These are phyloP conservation scores for Nigrospora osmanthi DNA, from an alignment of 2,329 filamentous ascomycete genomes.

Conservation along the genomic window DNA sequence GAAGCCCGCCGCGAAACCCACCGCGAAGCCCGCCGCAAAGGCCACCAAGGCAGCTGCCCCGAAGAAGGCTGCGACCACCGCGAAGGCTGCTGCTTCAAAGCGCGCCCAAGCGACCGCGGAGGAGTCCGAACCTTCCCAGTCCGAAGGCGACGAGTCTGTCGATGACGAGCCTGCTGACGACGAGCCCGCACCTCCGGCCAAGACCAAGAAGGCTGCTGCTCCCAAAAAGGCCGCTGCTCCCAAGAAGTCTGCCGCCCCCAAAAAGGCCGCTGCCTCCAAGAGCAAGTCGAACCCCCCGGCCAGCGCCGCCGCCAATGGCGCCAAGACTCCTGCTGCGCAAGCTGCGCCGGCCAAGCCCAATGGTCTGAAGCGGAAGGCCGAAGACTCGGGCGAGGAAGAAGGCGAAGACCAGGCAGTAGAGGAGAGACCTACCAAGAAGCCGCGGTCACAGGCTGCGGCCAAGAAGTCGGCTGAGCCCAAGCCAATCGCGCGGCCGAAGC, in stretches of 20 bases:
- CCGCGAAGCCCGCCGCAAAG: conserved; percentile 6
- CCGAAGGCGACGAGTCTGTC: conserved; percentile 2
- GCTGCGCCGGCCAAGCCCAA: conserved; percentile 4
- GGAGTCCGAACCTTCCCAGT: conserved; percentile 3
- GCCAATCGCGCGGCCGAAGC: conserved; percentile 16
- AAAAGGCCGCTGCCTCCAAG: conserved; percentile 10
- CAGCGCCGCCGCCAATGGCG: conserved; percentile 5
- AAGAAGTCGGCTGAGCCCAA: conserved; percentile 10
- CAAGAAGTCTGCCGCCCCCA: conserved; percentile 3
- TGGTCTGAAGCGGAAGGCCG: conserved; percentile 5
- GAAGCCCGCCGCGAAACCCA: conserved; percentile 2
- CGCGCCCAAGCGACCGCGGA: neutral
- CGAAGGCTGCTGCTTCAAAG: neutral
- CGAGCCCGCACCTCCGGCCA: conserved; percentile 5
- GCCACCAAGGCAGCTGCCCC: conserved; percentile 9
- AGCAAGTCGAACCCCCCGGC: conserved; percentile 3
- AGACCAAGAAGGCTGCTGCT: conserved; percentile 3
- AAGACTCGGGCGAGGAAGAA: conserved; percentile 3
- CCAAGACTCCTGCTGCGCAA: conserved; percentile 7
- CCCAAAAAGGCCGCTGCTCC: conserved; percentile 2
- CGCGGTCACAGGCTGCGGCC: conserved; percentile 1
- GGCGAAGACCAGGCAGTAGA: conserved; percentile 1
- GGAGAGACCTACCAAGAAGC: conserved; percentile 7
- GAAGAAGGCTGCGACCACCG: conserved; percentile 10
- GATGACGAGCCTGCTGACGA: neutral